Evolutionary conservation across 108 stramenopile species (phyloP).

Genomic region (Stephanodiscus minutulus): DNA sequence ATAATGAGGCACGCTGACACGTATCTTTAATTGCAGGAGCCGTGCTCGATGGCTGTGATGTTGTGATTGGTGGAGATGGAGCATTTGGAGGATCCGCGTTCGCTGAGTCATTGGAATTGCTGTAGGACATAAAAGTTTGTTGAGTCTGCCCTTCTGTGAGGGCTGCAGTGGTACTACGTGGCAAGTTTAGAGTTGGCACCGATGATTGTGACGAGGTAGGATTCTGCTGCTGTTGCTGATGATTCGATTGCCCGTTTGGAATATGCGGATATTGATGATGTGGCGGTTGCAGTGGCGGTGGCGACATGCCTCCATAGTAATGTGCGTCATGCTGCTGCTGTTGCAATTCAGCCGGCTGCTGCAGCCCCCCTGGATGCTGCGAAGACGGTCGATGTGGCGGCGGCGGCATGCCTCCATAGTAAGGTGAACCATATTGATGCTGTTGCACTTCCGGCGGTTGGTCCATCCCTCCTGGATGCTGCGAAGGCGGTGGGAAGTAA

Average conservation of each 20-base stretch:
- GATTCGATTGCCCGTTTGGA: slow-evolving; percentile 9
- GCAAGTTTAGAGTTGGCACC: not conserved
- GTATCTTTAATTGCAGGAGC: not conserved
- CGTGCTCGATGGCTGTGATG: not conserved
- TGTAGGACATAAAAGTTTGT: not conserved
- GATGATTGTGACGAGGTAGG: slow-evolving; percentile 4
- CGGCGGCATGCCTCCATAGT: not conserved
- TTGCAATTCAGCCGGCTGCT: not conserved
- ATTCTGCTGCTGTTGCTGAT: slow-evolving; percentile 15
- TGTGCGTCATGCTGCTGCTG: not conserved
- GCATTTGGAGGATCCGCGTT: not conserved
- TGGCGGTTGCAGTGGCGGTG: not conserved
- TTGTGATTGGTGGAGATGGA: not conserved
- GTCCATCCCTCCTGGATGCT: slow-evolving; percentile 1
- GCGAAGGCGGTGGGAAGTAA: slow-evolving; percentile 4
- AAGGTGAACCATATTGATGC: not conserved
- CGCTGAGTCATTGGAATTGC: not conserved
- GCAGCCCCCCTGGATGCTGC: slow-evolving; percentile 1
- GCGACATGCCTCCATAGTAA: not conserved
- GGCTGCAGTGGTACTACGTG: not conserved
- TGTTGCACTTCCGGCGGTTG: not conserved
- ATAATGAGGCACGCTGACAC: not conserved
- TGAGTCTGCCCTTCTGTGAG: not conserved
- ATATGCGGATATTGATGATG: slow-evolving; percentile 2
- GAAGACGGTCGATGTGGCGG: not conserved